Base-by-base conservation (phyloP, 164 flowering plant genomes). In the Magnolia officinalis region DNA sequence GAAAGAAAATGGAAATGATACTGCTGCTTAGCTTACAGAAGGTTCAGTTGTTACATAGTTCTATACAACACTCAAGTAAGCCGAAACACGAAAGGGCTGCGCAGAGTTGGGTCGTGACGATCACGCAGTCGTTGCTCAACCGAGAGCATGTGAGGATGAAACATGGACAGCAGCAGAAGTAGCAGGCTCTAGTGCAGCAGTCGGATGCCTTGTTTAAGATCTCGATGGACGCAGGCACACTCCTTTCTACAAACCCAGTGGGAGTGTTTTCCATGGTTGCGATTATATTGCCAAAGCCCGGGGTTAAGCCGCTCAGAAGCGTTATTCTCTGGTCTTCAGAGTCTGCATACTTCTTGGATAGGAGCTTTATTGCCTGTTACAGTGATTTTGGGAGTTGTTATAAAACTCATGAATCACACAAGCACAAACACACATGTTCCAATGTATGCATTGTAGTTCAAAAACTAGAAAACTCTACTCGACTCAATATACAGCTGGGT, bases 141-240 rank as follows among this genome's bases (percentile, higher is more conserved):
- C 74, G 70, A 3, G 89, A 81, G 61, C 94, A 93, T 16, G 76
- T 50, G 70, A 78, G 77, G 79, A 95, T 85, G 81, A 93, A 87
- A 82, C 97, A 88, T 86, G 84, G 79, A 61, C 97, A 89, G 69
- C 98, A 93, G 81, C 95, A 90, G 61, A 67, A 72, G 7, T 75
- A 72, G 58, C 85, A 86, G 76, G 89, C 49, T 50, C 52, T 84
- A 23, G 82, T 80, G 23, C 92, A 91, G 70, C 90, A 91, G 63
- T 81, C 83, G 19, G 91, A 86, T 63, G 93, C 88, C 23, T 93
- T 92, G 79, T 79, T 86, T 0, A 77, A 81, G n/a, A 90, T 76
- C 0, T 83, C 78, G 52, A 87, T 95, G 14, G 75, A n/a, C 13
- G 85, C 96, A 8, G 24, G 8, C 21, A 37, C 26, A 4, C 70